Conservation (phyloP, 352 stramenopile genomes). For the Phytopythium ostracodes region DNA sequence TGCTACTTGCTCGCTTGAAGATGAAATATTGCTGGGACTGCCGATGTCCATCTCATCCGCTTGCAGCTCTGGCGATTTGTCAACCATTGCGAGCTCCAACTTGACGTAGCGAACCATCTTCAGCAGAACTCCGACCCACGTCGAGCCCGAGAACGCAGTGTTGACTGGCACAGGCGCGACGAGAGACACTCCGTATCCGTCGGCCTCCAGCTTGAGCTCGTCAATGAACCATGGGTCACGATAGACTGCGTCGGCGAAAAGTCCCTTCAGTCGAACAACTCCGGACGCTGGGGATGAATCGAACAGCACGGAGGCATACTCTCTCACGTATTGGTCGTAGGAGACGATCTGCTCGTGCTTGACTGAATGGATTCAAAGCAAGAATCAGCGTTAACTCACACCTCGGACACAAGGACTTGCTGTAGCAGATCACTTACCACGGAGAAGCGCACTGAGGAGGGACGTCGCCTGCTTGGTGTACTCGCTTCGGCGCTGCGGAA, state of each 20-base stretch:
- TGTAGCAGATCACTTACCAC: constrained; percentile 17
- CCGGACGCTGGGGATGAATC: constrained; percentile 19
- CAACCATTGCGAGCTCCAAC: constrained; percentile 19
- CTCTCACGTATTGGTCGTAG: constrained; percentile 37
- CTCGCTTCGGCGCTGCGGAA: constrained; percentile 13
- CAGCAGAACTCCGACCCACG: constrained; percentile 48
- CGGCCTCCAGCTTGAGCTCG: constrained; percentile 49
- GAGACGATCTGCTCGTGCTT: constrained; percentile 20
- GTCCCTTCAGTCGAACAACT: constrained; percentile 28
- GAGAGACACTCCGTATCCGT: constrained; percentile 47
- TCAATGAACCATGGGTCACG: constrained; percentile 38
- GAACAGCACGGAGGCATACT: constrained; percentile 47
- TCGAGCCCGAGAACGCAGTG: constrained; percentile 24
- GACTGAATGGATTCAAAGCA: constrained; percentile 16
- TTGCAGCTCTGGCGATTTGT: constrained; percentile 1
- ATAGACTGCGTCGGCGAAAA: constrained; percentile 36
- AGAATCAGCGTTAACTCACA: background rate
- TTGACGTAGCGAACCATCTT: constrained; percentile 54
- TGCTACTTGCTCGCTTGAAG: background rate
- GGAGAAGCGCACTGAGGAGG: constrained; percentile 29
- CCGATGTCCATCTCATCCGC: background rate
- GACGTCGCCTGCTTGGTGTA: constrained; percentile 27
- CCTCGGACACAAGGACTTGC: background rate
- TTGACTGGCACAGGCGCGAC: constrained; percentile 27
- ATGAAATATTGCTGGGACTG: too few relatives aligned